phyloP scores from a whole-genome alignment of 2,329 filamentous ascomycete genomes.

The Claviceps africana region DNA sequence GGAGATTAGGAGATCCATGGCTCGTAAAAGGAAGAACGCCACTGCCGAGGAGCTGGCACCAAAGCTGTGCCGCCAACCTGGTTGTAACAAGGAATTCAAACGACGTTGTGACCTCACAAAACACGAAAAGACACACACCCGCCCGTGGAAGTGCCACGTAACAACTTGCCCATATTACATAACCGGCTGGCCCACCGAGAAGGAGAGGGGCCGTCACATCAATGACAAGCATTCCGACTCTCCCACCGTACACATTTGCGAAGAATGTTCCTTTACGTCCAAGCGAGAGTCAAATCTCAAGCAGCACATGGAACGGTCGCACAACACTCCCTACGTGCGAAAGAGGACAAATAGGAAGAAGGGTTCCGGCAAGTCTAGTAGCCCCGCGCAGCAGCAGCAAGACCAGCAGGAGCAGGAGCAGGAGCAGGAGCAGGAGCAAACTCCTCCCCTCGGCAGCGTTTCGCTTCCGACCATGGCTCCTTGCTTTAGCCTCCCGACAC shows the following conservation, averaged over 20 bases:
- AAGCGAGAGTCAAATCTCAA: slow-evolving; percentile 97
- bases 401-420: slow-evolving; percentile 12
- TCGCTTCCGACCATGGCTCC: slow-evolving; percentile 47
- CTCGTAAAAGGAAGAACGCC: slow-evolving; percentile 85
- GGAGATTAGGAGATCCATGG: slow-evolving; percentile 82
- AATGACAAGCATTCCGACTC: slow-evolving; percentile 86
- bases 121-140: slow-evolving; percentile 94
- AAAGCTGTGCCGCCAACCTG: slow-evolving; percentile 59
- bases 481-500: slow-evolving; percentile 39
- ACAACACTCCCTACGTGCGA: slow-evolving; percentile 79
- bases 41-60: slow-evolving; percentile 70
- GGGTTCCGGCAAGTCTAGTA: slow-evolving; percentile 28
- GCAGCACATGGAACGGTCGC: slow-evolving; percentile 96
- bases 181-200: slow-evolving; percentile 91
- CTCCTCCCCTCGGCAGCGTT: slow-evolving; percentile 47
- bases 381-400: slow-evolving; percentile 15
- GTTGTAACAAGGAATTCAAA: slow-evolving; percentile 86
- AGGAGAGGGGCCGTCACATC: slow-evolving; percentile 88
- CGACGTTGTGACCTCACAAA: slow-evolving; percentile 95
- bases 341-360: slow-evolving; percentile 83
- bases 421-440: slow-evolving; percentile 16
- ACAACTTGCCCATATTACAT: slow-evolving; percentile 77
- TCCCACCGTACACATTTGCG: slow-evolving; percentile 71
- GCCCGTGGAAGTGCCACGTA: slow-evolving; percentile 85
- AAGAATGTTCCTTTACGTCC: slow-evolving; percentile 80